These are phyloP conservation scores for Poterioochromonas sp. DNA, from an alignment of 352 stramenopile genomes.

Conservation along the genomic window DNA sequence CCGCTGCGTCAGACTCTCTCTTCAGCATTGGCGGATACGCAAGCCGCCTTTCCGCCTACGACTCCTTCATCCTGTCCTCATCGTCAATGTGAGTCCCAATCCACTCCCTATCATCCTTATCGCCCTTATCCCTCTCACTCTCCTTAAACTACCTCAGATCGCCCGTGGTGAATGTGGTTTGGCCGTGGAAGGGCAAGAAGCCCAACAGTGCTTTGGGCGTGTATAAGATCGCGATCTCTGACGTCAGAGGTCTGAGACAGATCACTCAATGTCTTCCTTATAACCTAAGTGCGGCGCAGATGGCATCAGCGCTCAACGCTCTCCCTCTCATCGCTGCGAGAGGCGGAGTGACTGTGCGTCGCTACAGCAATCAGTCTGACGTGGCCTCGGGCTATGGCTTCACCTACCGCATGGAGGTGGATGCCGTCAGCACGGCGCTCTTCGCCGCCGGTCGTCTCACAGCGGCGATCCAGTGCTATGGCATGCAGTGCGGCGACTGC, in stretches of 20 bases:
- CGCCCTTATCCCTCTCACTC: not conserved
- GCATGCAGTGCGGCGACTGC: not conserved
- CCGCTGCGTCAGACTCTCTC: not conserved
- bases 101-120: not conserved
- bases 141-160: not conserved
- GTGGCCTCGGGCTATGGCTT: not conserved
- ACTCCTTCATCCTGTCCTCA: not conserved
- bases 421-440: not conserved
- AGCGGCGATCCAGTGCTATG: not conserved
- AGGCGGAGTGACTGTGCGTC: not conserved
- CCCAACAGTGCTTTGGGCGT: not conserved
- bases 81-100: not conserved
- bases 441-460: not conserved
- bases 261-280: conserved; percentile 12
- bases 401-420: not conserved
- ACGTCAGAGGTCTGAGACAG: not conserved
- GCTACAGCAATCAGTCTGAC: not conserved
- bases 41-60: not conserved
- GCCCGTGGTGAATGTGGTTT: not conserved
- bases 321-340: not conserved
- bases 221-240: not conserved
- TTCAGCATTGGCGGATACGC: not conserved
- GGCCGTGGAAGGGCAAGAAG: not conserved
- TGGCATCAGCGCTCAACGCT: not conserved
- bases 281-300: not conserved